A percentile compares a stretch with the other conserved stretches of the same genome.
Evolutionary conservation across 345 rosid species (phyloP).

Genomic region (Pistacia atlantica): DNA sequence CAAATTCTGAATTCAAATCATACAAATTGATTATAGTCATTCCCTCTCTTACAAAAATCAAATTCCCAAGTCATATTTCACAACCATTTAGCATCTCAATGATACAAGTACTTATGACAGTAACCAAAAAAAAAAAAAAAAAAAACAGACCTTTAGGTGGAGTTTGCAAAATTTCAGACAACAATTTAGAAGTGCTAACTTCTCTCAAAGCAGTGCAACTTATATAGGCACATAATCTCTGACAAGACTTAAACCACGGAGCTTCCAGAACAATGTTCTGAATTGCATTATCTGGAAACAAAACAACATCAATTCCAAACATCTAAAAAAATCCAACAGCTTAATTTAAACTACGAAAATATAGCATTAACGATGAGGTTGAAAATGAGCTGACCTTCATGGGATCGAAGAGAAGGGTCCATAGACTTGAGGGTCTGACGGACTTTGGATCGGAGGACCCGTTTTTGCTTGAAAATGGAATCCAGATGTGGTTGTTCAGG

Average conservation of each 20-base stretch:
- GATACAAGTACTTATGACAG: neutral
- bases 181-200: conserved; percentile 72
- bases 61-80: neutral
- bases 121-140: neutral
- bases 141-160: conserved; percentile 37
- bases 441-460: conserved; percentile 61
- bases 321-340: neutral
- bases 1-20: neutral
- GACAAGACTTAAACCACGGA: conserved; percentile 81
- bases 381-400: conserved; percentile 71
- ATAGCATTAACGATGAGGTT: neutral
- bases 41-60: neutral
- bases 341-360: neutral
- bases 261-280: conserved; percentile 71
- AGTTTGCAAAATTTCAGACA: conserved; percentile 51
- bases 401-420: conserved; percentile 73
- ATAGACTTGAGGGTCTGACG: conserved; percentile 74
- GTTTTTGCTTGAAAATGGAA: conserved; percentile 65
- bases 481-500: conserved; percentile 37
- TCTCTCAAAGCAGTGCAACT: conserved; percentile 81
- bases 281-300: conserved; percentile 59
- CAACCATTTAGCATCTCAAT: neutral
- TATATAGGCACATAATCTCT: conserved; percentile 81
- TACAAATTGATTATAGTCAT: neutral
- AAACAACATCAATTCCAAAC: conserved; percentile 4